phyloP scores from a whole-genome alignment of 2,329 filamentous ascomycete species.

The Aspergillus aculeatus region DNA sequence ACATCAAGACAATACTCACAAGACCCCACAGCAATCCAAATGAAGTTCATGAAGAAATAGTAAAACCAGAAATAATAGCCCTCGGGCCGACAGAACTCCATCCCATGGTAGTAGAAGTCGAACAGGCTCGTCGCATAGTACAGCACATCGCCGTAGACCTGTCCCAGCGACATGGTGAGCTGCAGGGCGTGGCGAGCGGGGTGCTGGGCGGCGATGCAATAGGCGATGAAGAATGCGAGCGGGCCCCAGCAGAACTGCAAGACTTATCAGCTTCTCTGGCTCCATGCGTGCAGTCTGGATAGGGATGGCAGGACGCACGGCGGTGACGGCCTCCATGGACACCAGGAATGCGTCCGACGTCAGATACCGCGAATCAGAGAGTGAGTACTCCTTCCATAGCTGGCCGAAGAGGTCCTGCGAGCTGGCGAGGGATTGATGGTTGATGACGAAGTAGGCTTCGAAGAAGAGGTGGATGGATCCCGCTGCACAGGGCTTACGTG shows the following conservation, averaged over 20 bases:
- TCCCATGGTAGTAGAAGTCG: slow-evolving; percentile 15
- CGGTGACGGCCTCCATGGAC: slow-evolving; percentile 75
- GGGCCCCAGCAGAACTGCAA: slow-evolving; percentile 29
- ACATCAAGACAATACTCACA: neutral
- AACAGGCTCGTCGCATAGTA: slow-evolving; percentile 60
- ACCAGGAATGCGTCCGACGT: slow-evolving; percentile 74
- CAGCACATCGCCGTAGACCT: slow-evolving; percentile 59
- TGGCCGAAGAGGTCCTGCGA: slow-evolving; percentile 71
- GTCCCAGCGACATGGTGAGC: slow-evolving; percentile 56
- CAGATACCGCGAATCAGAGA: slow-evolving; percentile 79
- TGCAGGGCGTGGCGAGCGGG: slow-evolving; percentile 56
- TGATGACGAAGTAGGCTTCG: slow-evolving; percentile 73
- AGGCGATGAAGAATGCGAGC: slow-evolving; percentile 53
- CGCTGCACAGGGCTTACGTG: neutral
- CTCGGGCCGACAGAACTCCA: neutral
- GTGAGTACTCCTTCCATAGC: slow-evolving; percentile 84
- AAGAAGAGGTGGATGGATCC: slow-evolving; percentile 67
- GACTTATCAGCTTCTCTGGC: neutral
- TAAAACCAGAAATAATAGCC: neutral
- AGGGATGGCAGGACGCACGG: slow-evolving; percentile 21
- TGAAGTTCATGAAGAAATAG: neutral
- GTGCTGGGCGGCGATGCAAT: slow-evolving; percentile 43
- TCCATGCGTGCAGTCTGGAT: neutral
- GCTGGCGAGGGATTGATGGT: slow-evolving; percentile 61
- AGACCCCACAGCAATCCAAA: neutral